Evolutionary conservation across 495 filamentous ascomycete genomes (phyloP).

Genomic region (Xylaria scruposa): DNA sequence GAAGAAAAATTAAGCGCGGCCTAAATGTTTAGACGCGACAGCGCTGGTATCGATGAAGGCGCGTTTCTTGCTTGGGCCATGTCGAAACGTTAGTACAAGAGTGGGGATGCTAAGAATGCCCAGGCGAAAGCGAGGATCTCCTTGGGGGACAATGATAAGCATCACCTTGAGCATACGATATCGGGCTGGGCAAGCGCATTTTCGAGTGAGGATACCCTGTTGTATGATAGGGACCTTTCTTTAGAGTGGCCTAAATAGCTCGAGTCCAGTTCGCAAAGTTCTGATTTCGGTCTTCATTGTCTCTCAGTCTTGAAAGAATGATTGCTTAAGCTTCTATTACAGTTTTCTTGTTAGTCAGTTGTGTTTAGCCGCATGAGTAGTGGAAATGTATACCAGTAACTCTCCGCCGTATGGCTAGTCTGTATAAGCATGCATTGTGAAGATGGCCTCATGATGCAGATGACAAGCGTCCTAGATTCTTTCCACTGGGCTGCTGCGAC

Average conservation of each 20-base stretch:
- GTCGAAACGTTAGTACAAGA: slow-evolving; percentile 15
- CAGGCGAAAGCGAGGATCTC: slow-evolving; percentile 20
- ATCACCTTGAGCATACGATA: slow-evolving; percentile 22
- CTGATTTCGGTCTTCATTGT: slow-evolving; percentile 19
- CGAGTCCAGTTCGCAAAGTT: slow-evolving; percentile 10
- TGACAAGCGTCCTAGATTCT: not conserved
- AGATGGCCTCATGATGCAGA: not conserved
- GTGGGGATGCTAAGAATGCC: slow-evolving; percentile 18
- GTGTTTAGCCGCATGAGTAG: slow-evolving; percentile 10
- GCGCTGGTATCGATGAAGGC: slow-evolving; percentile 18
- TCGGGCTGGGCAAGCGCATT: slow-evolving; percentile 17
- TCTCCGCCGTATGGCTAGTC: not conserved
- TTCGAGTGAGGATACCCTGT: slow-evolving; percentile 23
- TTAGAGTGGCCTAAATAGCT: slow-evolving; percentile 17
- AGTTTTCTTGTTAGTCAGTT: slow-evolving; percentile 9
- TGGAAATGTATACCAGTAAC: slow-evolving; percentile 12
- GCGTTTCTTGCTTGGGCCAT: slow-evolving; percentile 16
- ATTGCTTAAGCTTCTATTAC: slow-evolving; percentile 15
- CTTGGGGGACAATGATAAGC: slow-evolving; percentile 11
- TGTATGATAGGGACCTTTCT: slow-evolving; percentile 24
- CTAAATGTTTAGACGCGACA: slow-evolving; percentile 26
- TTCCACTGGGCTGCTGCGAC: not conserved
- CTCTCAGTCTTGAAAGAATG: slow-evolving; percentile 19
- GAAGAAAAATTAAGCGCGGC: slow-evolving; percentile 16
- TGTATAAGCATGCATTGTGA: not conserved